A percentile compares a stretch with the other conserved stretches of the same genome.
These are phyloP conservation scores for Hsuehochloa calcarea DNA, from an alignment of 176 grass and related monocot species.

Conservation along the genomic window DNA sequence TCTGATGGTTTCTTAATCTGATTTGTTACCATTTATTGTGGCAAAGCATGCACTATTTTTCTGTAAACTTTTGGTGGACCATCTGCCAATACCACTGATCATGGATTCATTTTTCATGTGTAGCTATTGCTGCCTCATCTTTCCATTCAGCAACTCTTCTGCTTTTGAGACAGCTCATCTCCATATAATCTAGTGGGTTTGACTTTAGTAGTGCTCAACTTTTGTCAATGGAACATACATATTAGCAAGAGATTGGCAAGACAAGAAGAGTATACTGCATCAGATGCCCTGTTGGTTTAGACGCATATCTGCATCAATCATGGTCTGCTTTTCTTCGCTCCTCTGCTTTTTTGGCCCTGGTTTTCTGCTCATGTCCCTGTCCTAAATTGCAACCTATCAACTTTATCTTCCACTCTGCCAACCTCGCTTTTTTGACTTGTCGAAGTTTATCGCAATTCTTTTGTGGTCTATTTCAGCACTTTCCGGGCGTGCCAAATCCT, in stretches of 20 bases:
- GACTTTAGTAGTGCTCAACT: conserved; percentile 32
- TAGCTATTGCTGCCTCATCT: neutral
- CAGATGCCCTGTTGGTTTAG: conserved; percentile 50
- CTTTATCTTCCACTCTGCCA: conserved; percentile 50
- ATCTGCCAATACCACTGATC: neutral
- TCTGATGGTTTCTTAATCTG: neutral
- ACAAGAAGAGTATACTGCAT: conserved; percentile 36
- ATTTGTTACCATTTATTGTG: neutral
- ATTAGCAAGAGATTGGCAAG: conserved; percentile 24
- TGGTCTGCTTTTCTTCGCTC: conserved; percentile 19
- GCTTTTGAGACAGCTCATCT: conserved; percentile 19
- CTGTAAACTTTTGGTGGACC: neutral
- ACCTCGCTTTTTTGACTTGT: conserved; percentile 43
- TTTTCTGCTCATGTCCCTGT: conserved; percentile 37
- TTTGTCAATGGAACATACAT: conserved; percentile 33
- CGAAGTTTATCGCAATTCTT: conserved; percentile 39
- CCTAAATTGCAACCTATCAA: conserved; percentile 33
- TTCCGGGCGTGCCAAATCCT: conserved; percentile 38
- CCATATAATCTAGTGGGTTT: conserved; percentile 39
- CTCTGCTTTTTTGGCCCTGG: neutral
- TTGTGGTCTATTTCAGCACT: conserved; percentile 16
- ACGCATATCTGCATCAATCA: conserved; percentile 39
- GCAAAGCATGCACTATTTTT: neutral
- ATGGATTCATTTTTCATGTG: neutral
- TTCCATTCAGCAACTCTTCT: conserved; percentile 2